These are phyloP conservation scores for Antarctomyces pellizariae DNA, from an alignment of 495 filamentous ascomycete species.

Conservation along the genomic window DNA sequence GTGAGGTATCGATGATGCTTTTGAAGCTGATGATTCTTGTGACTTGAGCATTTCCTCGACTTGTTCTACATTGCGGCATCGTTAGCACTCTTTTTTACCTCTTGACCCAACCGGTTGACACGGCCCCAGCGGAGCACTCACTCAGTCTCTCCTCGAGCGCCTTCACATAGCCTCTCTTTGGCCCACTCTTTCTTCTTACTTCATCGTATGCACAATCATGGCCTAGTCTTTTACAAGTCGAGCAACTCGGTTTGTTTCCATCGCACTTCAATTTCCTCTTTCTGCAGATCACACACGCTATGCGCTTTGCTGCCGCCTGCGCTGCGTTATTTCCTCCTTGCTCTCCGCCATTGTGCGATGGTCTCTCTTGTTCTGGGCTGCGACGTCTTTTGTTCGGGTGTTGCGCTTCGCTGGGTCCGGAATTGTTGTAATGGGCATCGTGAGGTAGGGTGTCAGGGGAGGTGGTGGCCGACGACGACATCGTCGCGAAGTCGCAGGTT, in stretches of 20 bases:
- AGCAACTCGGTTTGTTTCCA: slow-evolving; percentile 62
- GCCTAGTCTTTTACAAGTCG: slow-evolving; percentile 69
- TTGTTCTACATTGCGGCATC: slow-evolving; percentile 36
- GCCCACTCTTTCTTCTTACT: slow-evolving; percentile 88
- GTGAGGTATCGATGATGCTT: slow-evolving; percentile 6
- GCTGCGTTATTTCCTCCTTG: slow-evolving; percentile 32
- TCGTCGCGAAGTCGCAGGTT: no score
- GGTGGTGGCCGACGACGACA: no score
- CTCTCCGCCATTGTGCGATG: no score
- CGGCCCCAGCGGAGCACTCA: slow-evolving; percentile 20
- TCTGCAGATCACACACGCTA: slow-evolving; percentile 90
- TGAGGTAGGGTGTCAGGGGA: no score
- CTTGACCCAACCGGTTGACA: slow-evolving; percentile 1
- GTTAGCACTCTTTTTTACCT: slow-evolving; percentile 7
- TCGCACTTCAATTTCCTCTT: slow-evolving; percentile 79
- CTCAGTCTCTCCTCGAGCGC: slow-evolving; percentile 83
- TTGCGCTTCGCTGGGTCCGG: no score
- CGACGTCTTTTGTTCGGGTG: no score
- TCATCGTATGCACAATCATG: slow-evolving; percentile 94
- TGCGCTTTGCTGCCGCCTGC: slow-evolving; percentile 68
- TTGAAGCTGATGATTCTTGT: slow-evolving; percentile 26
- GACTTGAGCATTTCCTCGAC: slow-evolving; percentile 81
- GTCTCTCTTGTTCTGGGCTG: no score
- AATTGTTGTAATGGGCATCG: no score
- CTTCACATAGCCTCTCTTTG: slow-evolving; percentile 96